phyloP scores from a whole-genome alignment of 192 early-diverging fungal species.

The Kappamyces sp. region DNA sequence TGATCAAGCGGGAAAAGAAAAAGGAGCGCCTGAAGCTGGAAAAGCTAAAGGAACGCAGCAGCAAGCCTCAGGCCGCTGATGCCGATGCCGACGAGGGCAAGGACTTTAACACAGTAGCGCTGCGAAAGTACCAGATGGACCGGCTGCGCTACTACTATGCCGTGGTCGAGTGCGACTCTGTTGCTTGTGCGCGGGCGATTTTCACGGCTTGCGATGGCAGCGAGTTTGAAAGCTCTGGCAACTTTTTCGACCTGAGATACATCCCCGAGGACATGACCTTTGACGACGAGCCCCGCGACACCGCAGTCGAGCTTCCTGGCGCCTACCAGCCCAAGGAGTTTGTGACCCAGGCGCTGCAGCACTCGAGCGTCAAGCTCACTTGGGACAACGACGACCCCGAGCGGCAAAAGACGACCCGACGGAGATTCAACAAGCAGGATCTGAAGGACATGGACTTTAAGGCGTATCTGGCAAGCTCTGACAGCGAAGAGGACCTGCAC shows the following conservation, averaged over 20 bases:
- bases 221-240: constrained; percentile 85
- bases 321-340: constrained; percentile 51
- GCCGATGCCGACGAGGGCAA: constrained; percentile 54
- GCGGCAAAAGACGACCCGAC: constrained; percentile 68
- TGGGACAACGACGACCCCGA: constrained; percentile 95
- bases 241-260: constrained; percentile 91
- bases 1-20: not conserved
- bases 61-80: constrained; percentile 30
- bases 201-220: constrained; percentile 80
- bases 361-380: constrained; percentile 87
- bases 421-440: constrained; percentile 83
- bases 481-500: constrained; percentile 57
- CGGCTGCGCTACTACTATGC: constrained; percentile 88
- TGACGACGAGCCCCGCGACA: constrained; percentile 57
- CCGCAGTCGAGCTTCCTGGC: constrained; percentile 21
- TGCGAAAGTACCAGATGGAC: constrained; percentile 91
- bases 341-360: constrained; percentile 77
- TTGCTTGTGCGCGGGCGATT: constrained; percentile 74
- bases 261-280: constrained; percentile 88
- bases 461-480: constrained; percentile 74
- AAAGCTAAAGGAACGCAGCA: no score
- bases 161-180: constrained; percentile 85
- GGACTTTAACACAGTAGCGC: constrained; percentile 74
- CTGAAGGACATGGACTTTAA: constrained; percentile 88
- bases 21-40: no score